phyloP scores from a whole-genome alignment of 495 filamentous ascomycete genomes.

The Opeltia flavorubescens region DNA sequence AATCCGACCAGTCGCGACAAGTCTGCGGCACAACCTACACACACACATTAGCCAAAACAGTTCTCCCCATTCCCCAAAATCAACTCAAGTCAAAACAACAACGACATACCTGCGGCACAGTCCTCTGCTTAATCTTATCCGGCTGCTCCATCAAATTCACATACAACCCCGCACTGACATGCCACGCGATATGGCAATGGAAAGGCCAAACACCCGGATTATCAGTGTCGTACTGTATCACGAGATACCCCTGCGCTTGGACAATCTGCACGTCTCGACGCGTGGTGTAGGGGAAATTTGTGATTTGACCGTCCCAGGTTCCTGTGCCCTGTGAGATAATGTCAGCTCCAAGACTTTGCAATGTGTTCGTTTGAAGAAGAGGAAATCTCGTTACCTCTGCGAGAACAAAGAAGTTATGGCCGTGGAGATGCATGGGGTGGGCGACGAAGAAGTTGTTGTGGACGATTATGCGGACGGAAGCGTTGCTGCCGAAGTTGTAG shows the following conservation, averaged over 20 bases:
- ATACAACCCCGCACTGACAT: slow-evolving; percentile 16
- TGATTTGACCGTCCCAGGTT: slow-evolving; percentile 20
- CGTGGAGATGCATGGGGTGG: slow-evolving; percentile 31
- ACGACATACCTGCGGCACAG: slow-evolving; percentile 16
- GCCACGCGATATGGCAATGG: slow-evolving; percentile 23
- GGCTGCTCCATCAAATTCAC: slow-evolving; percentile 18
- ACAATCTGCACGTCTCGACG: slow-evolving; percentile 48
- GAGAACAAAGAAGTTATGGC: slow-evolving; percentile 27
- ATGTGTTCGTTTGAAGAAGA: too few species aligned
- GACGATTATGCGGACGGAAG: slow-evolving; percentile 40
- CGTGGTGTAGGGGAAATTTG: slow-evolving; percentile 27
- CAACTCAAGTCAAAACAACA: too few species aligned
- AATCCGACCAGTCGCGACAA: slow-evolving; percentile 12
- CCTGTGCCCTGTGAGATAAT: too few species aligned
- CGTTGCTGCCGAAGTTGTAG: slow-evolving; percentile 38
- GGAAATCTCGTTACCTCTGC: too few species aligned
- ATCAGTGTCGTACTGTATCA: slow-evolving; percentile 14
- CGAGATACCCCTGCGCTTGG: slow-evolving; percentile 26
- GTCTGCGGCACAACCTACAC: slow-evolving; percentile 7
- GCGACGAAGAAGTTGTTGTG: slow-evolving; percentile 28
- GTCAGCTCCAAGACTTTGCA: too few species aligned
- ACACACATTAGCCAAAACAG: too few species aligned
- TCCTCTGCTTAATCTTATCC: slow-evolving; percentile 6
- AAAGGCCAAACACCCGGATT: slow-evolving; percentile 18
- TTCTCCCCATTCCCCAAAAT: too few species aligned